Base-by-base conservation (phyloP, 495 filamentous ascomycete genomes). In the Articulospora tetracladia region DNA sequence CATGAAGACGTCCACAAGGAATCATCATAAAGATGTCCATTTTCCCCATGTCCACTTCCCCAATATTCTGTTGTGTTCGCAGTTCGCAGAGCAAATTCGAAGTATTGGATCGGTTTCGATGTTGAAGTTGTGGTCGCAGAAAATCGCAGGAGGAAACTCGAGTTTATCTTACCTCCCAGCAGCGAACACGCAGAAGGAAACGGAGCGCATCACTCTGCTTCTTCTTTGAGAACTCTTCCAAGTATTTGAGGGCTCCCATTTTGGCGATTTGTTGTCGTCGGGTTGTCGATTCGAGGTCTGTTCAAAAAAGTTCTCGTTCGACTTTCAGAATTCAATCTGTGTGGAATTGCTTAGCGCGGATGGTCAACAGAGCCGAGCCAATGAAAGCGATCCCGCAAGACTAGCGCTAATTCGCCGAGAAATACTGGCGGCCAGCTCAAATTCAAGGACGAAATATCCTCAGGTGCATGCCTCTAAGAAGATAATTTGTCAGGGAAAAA, bases 131-230 rank as follows among this genome's bases (percentile, higher is more conserved):
- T 17, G 50, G 19, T 55, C 30, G 53, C 30, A 4, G 47, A 26
- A 23, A 47, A 27, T 50, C 47, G 47, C 23, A 50, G 47, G 47
- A 34, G 39, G 39, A 58, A 58, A 39, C 28, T 50, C 61, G 58
- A 55, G 41, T 48, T 59, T 65, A 83, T 86, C 94, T 89, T 87
- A 98, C 94, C 90, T 98, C 94, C 94, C 94, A 98, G 91, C 95
- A 98, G 81, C 94, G 92, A 74, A 98, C 95, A 76, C 94, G 93
- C 75, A 96, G 90, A 79, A 98, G 86, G 86, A 98, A 98, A 83
- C 92, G 93, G 79, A 97, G 87, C 67, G 98, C 89, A 79, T 98
- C 94, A 73, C 90, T 95, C 85, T 98, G 94, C 90, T 98, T 98
- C 90, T 96, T 96, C 90, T 98, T 98, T 75, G 95, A 90, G 76